Conservation (phyloP, 441 rosid species). For the Gossypium trilobum region DNA sequence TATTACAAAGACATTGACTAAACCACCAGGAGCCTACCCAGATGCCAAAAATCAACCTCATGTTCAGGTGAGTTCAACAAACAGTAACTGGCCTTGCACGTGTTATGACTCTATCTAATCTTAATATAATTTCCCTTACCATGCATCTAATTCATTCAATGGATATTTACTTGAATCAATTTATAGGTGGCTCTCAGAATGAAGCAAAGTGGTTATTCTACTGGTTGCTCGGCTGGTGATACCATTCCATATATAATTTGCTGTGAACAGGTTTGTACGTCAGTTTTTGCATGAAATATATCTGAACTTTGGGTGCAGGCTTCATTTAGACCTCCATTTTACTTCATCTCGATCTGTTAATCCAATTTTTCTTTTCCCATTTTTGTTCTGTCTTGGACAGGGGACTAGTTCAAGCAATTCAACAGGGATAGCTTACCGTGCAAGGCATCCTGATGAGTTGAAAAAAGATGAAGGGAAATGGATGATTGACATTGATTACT, state of each 20-base stretch:
- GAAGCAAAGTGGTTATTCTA: conserved; percentile 75
- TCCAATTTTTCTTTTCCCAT: background rate
- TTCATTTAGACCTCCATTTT: conserved; percentile 2
- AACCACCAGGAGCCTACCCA: conserved; percentile 86
- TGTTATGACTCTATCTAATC: conserved; percentile 3
- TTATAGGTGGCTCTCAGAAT: conserved; percentile 79
- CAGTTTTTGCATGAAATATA: conserved; percentile 4
- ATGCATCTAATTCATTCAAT: conserved; percentile 11
- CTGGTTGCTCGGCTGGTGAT: conserved; percentile 80
- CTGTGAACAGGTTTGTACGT: conserved; percentile 66
- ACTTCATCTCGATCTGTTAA: conserved; percentile 9
- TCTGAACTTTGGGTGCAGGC: background rate
- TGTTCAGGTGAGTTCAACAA: conserved; percentile 59
- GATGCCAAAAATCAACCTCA: conserved; percentile 98
- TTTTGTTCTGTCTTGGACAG: conserved; percentile 28
- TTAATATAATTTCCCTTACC: conserved; percentile 3
- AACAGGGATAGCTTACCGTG: conserved; percentile 81
- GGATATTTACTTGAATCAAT: conserved; percentile 17
- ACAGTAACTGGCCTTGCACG: background rate
- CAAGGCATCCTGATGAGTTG: conserved; percentile 93
- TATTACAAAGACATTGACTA: conserved; percentile 87
- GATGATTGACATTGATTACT: conserved; percentile 91
- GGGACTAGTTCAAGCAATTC: conserved; percentile 48
- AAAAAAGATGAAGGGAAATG: conserved; percentile 68
- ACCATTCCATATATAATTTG: conserved; percentile 89